phyloP scores from a whole-genome alignment of 2,329 filamentous ascomycete genomes.

The Sporothrix pseudoabietina region DNA sequence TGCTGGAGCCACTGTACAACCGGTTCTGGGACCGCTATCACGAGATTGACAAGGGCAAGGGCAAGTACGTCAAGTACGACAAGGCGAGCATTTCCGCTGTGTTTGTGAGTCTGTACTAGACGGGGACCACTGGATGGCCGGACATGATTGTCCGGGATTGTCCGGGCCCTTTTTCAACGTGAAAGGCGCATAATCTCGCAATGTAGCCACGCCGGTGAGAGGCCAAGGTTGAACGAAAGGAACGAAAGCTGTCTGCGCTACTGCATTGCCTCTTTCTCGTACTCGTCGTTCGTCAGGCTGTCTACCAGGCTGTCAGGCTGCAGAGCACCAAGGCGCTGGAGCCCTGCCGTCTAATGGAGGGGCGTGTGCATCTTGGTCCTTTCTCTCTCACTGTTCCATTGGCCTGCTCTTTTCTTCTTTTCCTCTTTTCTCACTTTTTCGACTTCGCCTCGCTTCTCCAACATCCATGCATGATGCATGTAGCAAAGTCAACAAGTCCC shows the following conservation, averaged over 20 bases:
- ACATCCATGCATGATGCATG: background rate
- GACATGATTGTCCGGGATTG: background rate
- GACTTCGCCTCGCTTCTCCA: constrained; percentile 17
- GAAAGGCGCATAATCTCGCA: too few relatives aligned
- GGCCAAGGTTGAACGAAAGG: background rate
- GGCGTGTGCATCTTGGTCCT: constrained; percentile 9
- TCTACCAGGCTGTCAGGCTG: background rate
- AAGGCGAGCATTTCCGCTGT: constrained; percentile 75
- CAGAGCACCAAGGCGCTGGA: background rate
- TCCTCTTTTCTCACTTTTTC: background rate
- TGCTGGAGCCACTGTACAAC: constrained; percentile 91
- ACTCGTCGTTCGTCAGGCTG: background rate
- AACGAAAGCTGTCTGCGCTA: background rate
- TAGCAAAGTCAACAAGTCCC: background rate
- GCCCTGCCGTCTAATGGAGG: background rate
- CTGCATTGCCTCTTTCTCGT: constrained; percentile 12
- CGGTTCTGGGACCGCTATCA: constrained; percentile 97
- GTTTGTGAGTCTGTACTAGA: constrained; percentile 56
- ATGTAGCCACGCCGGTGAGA: background rate
- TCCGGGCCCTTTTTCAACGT: background rate
- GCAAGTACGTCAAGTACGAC: constrained; percentile 98
- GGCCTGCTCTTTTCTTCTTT: background rate
- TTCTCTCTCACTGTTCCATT: background rate
- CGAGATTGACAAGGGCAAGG: constrained; percentile 95
- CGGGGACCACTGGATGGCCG: background rate